Conservation (phyloP, 805 yeast species). For the Saturnispora sekii region DNA sequence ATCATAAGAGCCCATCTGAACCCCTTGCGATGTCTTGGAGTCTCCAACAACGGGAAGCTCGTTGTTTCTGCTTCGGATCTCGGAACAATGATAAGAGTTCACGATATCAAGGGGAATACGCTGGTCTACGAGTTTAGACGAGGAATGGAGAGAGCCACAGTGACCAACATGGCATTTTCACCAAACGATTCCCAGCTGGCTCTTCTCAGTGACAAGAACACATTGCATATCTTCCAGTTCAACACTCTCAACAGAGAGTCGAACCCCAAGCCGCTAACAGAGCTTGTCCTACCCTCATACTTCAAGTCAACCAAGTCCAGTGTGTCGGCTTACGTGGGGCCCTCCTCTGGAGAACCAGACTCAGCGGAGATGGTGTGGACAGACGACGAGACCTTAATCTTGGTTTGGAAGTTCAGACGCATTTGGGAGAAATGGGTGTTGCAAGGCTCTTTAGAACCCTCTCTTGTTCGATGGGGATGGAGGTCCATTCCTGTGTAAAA, state of each 20-base stretch:
- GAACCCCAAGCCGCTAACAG: neutral
- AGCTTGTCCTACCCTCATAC: constrained; percentile 34
- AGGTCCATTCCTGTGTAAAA: neutral
- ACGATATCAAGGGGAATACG: constrained; percentile 58
- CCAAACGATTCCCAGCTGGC: constrained; percentile 71
- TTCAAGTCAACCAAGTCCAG: constrained; percentile 85
- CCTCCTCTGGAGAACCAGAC: constrained; percentile 10
- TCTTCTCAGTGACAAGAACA: constrained; percentile 79
- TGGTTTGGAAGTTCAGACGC: constrained; percentile 64
- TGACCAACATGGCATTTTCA: constrained; percentile 78
- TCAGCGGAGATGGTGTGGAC: constrained; percentile 63
- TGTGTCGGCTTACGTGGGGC: constrained; percentile 26
- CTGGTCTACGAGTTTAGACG: constrained; percentile 78
- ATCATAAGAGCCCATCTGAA: constrained; percentile 74
- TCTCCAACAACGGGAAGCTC: constrained; percentile 55
- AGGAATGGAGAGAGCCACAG: constrained; percentile 76
- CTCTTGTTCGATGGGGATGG: neutral
- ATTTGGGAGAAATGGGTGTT: constrained; percentile 85
- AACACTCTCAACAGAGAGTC: constrained; percentile 9
- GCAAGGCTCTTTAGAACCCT: too few relatives aligned
- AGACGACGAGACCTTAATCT: constrained; percentile 59
- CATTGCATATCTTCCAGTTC: constrained; percentile 70
- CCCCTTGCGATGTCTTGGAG: constrained; percentile 48
- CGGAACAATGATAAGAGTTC: constrained; percentile 73
- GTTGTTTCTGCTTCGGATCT: constrained; percentile 75